A percentile compares a stretch with the other conserved stretches of the same genome.
These are phyloP conservation scores for Fusarium burgessii DNA, from an alignment of 2,329 filamentous ascomycete species.

Conservation along the genomic window DNA sequence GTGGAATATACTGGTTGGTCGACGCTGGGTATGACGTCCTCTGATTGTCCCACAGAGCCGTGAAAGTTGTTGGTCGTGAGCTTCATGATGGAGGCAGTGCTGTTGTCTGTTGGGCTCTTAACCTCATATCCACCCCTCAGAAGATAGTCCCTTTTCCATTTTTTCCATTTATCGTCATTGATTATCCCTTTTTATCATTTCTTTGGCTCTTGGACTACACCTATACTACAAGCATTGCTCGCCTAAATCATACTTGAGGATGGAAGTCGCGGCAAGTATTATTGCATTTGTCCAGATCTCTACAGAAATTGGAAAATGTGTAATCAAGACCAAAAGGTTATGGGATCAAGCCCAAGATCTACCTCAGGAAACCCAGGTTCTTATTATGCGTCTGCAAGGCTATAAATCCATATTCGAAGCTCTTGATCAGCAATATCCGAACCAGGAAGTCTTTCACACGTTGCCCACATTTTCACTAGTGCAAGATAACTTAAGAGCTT, in stretches of 20 bases:
- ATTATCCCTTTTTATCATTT: background rate
- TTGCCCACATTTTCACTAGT: slow-evolving; percentile 6
- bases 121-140: background rate
- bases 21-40: background rate
- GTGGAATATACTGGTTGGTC: background rate
- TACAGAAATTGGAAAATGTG: slow-evolving; percentile 35
- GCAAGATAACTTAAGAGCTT: slow-evolving; percentile 10
- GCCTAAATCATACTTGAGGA: background rate
- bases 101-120: background rate
- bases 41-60: background rate
- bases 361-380: slow-evolving; percentile 33
- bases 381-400: slow-evolving; percentile 36
- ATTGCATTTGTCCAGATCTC: slow-evolving; percentile 45
- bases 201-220: background rate
- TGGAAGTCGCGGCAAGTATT: slow-evolving; percentile 39
- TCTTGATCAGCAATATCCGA: slow-evolving; percentile 29
- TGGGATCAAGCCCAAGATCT: slow-evolving; percentile 45
- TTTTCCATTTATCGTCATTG: background rate
- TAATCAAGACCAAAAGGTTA: slow-evolving; percentile 37
- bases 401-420: slow-evolving; percentile 28
- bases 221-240: background rate
- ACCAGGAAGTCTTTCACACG: background rate
- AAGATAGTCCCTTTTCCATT: background rate
- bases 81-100: slow-evolving; percentile 18
- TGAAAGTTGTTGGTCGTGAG: slow-evolving; percentile 10